phyloP scores from a whole-genome alignment of 306 rosid species.

The Fragaria nilgerrensis region DNA sequence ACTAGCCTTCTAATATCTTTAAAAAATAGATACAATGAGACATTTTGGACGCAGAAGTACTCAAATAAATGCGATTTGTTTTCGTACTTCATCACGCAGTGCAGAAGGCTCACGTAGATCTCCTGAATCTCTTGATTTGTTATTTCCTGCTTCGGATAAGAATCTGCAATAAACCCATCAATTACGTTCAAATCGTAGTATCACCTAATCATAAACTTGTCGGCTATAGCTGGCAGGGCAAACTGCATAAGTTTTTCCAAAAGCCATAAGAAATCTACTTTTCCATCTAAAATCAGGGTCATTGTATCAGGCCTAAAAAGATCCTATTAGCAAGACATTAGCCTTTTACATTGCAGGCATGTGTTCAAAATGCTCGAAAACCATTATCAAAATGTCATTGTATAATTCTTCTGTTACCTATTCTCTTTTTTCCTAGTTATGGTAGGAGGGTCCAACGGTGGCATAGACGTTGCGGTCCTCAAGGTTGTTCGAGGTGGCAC shows the following conservation, averaged over 20 bases:
- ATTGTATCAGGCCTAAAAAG: neutral
- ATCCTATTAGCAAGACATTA: neutral
- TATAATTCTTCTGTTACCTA: constrained; percentile 32
- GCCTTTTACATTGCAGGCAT: neutral
- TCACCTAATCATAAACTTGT: neutral
- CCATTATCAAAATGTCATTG: neutral
- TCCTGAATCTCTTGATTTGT: constrained; percentile 57
- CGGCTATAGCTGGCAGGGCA: too few species aligned
- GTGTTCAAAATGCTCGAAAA: neutral
- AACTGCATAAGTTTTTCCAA: neutral
- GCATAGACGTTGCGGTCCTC: constrained; percentile 58
- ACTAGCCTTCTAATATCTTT: neutral
- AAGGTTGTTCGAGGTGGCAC: constrained; percentile 46
- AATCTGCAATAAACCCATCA: constrained; percentile 52
- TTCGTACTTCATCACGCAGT: constrained; percentile 79
- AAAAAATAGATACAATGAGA: neutral
- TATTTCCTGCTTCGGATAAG: constrained; percentile 45
- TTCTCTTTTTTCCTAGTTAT: constrained; percentile 44
- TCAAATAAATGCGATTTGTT: neutral
- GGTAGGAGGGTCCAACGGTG: constrained; percentile 53
- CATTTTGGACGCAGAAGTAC: neutral
- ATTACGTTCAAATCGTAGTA: neutral
- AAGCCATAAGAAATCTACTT: neutral
- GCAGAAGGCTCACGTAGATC: constrained; percentile 66
- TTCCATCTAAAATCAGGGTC: neutral